These are phyloP conservation scores for Lactifluus hygrophoroides DNA, from an alignment of 768 basidiomycete species.

Conservation along the genomic window DNA sequence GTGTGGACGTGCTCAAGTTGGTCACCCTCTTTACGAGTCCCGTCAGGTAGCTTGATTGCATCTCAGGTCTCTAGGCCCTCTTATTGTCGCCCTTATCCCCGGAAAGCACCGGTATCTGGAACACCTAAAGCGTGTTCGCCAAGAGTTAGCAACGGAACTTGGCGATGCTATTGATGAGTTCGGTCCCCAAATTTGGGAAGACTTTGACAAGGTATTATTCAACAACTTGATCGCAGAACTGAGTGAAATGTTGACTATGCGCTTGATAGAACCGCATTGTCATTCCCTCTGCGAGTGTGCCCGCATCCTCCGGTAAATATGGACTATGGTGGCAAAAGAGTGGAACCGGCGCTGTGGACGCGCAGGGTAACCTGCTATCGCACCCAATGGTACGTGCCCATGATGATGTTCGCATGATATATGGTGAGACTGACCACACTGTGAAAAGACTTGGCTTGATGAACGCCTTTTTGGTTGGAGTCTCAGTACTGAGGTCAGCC, in stretches of 20 bases:
- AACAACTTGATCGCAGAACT: neutral
- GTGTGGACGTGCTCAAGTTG: constrained; percentile 93
- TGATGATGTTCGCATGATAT: neutral
- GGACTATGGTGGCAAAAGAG: constrained; percentile 74
- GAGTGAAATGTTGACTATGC: neutral
- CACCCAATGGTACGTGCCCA: constrained; percentile 68
- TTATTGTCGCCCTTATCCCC: constrained; percentile 78
- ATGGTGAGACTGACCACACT: neutral
- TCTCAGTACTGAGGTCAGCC: constrained; percentile 46
- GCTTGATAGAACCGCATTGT: constrained; percentile 45
- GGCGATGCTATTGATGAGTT: constrained; percentile 77
- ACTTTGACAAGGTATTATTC: constrained; percentile 64
- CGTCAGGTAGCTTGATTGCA: constrained; percentile 10
- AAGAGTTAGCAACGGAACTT: constrained; percentile 72
- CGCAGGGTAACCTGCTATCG: constrained; percentile 69
- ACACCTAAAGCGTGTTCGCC: constrained; percentile 62
- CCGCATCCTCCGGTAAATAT: constrained; percentile 65
- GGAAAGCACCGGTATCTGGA: constrained; percentile 78
- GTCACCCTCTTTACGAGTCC: constrained; percentile 24
- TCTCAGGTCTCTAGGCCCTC: constrained; percentile 77
- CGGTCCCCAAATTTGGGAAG: constrained; percentile 77
- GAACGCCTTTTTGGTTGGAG: constrained; percentile 91
- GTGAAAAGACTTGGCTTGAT: constrained; percentile 67
- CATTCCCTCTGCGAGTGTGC: constrained; percentile 73
- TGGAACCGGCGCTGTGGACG: constrained; percentile 66